Base-by-base conservation (phyloP, 805 yeast species). In the Candida namnaoensis region DNA sequence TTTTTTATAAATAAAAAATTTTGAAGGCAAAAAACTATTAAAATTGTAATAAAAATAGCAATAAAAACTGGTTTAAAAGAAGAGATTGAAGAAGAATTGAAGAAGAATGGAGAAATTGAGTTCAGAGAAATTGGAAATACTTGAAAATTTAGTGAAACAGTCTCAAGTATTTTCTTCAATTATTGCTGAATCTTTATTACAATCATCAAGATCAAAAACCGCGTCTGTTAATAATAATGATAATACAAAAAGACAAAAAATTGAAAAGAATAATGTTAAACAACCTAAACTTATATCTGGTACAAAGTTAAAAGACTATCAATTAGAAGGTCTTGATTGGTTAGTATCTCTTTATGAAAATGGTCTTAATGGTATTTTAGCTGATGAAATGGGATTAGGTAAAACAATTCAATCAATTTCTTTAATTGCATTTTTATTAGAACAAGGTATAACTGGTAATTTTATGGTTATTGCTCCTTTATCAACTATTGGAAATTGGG, bases 321-420 rank as follows among this genome's bases (percentile, higher is more conserved):
- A 91, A 61, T 59, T 87, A 15, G 88, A 84, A 42, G 99, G 98
- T 1, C 71, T 91, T 43, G 88, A 87, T 48, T 91, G 98, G 98
- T 64, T 93, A 35, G 74, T 82, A 12, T 82, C 96, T 0, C 63
- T 91, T 25, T 93, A 84, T 58, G 95, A 90, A 56, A 93, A 91
- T 60, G 99, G 98, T 0, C 67, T 91, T 27, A 91, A 91, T 59
- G 99, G 98, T 3, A 90, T 93, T 32, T 65, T 93, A 19, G 98
- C 98, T 1, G 98, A 93, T 63, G 98, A 91, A 60, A 91, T 91
- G 99, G 98, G 98, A 0, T 66, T 91, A 25, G 99, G 99, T 2
- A 91, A 91, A 57, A 93, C 99, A 0, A 61, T 91, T 7, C 96
- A 93, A 59, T 82, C 93, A 36, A 87, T 91, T 42, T 74, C 96